These are phyloP conservation scores for Grammothele lineata DNA, from an alignment of 768 basidiomycete genomes.

Conservation along the genomic window DNA sequence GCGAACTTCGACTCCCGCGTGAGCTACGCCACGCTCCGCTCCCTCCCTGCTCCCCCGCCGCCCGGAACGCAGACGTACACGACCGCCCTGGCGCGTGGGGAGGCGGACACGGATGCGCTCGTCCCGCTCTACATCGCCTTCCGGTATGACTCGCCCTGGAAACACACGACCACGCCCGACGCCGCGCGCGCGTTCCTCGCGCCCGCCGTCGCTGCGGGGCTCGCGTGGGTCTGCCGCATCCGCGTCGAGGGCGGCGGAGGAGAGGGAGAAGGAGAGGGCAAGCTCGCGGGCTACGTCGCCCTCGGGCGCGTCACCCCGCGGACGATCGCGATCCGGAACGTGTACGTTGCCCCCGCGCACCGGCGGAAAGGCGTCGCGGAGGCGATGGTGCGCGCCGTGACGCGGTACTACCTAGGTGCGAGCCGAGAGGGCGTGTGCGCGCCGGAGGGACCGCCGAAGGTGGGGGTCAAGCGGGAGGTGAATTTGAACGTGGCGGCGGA, in stretches of 20 bases:
- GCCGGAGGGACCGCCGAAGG: neutral
- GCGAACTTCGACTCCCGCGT: neutral
- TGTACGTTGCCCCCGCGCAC: constrained; percentile 11
- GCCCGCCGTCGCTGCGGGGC: neutral
- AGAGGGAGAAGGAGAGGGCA: too few relatives aligned
- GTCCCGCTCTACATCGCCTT: constrained; percentile 8
- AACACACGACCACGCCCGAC: neutral
- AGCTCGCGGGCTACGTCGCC: constrained; percentile 9
- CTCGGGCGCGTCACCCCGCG: constrained; percentile 12
- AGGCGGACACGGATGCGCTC: constrained; percentile 6
- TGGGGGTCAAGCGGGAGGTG: constrained; percentile 10
- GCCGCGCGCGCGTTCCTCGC: neutral
- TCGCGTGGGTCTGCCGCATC: constrained; percentile 1
- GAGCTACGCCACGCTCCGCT: constrained; percentile 10
- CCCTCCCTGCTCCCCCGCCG: constrained; percentile 5
- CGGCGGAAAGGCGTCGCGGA: constrained; percentile 18
- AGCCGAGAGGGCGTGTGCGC: neutral
- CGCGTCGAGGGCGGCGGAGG: too few relatives aligned
- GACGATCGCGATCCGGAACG: constrained; percentile 18
- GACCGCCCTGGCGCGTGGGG: constrained; percentile 1
- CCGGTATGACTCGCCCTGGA: neutral
- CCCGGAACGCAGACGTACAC: neutral
- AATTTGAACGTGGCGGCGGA: constrained; percentile 1
- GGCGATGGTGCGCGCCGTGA: constrained; percentile 12
- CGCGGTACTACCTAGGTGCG: constrained; percentile 16